Conservation (phyloP, 495 filamentous ascomycete genomes). For the Penicillium egyptiacum region DNA sequence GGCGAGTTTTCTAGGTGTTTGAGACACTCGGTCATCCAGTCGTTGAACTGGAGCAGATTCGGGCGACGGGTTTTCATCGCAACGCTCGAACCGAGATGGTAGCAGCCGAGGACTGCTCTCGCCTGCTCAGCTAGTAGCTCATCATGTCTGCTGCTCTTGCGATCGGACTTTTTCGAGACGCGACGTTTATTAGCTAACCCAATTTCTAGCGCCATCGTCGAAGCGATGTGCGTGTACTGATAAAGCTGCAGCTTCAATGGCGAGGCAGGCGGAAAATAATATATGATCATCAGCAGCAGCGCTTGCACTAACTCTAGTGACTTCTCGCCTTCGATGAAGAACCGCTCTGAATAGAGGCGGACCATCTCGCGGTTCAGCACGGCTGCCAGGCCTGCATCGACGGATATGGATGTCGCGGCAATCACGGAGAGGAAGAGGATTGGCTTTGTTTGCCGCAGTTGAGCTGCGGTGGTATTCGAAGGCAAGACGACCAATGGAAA, state of each 20-base stretch:
- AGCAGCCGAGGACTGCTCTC: constrained; percentile 49
- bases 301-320: constrained; percentile 55
- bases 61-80: constrained; percentile 53
- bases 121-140: constrained; percentile 43
- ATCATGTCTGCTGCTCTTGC: constrained; percentile 27
- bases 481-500: constrained; percentile 47
- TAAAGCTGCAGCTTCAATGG: constrained; percentile 52
- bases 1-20: constrained; percentile 40
- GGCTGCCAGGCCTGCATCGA: constrained; percentile 43
- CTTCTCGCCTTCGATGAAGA: constrained; percentile 52
- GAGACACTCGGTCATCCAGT: constrained; percentile 51
- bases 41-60: constrained; percentile 50
- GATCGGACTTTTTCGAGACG: constrained; percentile 24
- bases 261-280: constrained; percentile 50
- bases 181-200: constrained; percentile 43
- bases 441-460: constrained; percentile 46
- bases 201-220: constrained; percentile 55
- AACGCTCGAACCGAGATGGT: constrained; percentile 49
- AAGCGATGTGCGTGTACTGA: constrained; percentile 55
- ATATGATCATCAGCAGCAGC: constrained; percentile 48
- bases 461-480: constrained; percentile 36
- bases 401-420: constrained; percentile 45
- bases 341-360: constrained; percentile 46
- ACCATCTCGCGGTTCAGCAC: constrained; percentile 50
- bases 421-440: constrained; percentile 52